A percentile compares a stretch with the other conserved stretches of the same genome.
phyloP scores from a whole-genome alignment of 2,329 filamentous ascomycete genomes.

The Colletotrichum cordylinicola region DNA sequence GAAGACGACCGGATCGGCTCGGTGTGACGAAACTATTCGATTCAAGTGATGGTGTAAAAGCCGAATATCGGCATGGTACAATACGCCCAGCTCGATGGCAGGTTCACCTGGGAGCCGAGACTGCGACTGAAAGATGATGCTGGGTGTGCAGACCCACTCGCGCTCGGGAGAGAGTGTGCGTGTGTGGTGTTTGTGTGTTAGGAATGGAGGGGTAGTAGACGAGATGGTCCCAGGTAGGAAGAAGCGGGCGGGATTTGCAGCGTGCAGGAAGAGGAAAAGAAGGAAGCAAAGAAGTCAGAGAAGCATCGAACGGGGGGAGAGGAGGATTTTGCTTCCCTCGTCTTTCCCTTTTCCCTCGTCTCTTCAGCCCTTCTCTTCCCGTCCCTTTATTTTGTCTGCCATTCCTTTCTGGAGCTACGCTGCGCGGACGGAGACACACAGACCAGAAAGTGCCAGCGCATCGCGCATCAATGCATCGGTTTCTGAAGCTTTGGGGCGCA shows the following conservation, averaged over 20 bases:
- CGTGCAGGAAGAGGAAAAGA: background rate
- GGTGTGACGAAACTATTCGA: background rate
- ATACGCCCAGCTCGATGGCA: background rate
- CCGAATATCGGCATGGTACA: background rate
- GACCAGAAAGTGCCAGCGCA: slow-evolving; percentile 35
- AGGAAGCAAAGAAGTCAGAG: background rate
- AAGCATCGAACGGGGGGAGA: background rate
- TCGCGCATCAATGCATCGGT: slow-evolving; percentile 23
- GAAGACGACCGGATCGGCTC: background rate
- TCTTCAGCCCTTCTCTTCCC: background rate
- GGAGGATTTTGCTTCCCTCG: background rate
- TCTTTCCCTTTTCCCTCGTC: background rate
- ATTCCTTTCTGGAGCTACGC: slow-evolving; percentile 16
- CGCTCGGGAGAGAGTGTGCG: background rate
- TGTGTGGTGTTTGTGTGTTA: background rate
- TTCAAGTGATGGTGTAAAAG: background rate
- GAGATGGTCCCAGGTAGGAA: background rate
- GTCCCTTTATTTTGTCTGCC: slow-evolving; percentile 10
- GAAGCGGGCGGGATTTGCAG: background rate
- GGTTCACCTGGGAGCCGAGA: background rate
- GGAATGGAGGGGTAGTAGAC: background rate
- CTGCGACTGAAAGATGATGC: background rate
- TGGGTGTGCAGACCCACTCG: background rate
- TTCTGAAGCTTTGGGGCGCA: background rate
- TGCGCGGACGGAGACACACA: slow-evolving; percentile 35